phyloP scores from a whole-genome alignment of 73 alveolate genomes.

The Stentor coeruleus region DNA sequence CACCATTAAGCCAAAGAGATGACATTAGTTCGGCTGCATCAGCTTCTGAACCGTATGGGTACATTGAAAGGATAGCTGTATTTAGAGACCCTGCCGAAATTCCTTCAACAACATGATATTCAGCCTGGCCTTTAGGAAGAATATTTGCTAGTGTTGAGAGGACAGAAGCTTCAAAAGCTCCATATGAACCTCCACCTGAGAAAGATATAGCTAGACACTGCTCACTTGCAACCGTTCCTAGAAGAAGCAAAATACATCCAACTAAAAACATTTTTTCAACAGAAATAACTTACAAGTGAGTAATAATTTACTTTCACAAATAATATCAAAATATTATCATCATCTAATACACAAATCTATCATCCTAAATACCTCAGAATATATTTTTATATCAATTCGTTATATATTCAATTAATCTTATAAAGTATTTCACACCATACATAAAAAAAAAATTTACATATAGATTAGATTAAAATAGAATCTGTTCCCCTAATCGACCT shows the following conservation, averaged over 20 bases:
- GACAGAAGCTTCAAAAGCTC: conserved; percentile 20
- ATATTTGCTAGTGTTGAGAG: not conserved
- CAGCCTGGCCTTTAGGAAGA: not conserved
- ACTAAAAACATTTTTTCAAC: not conserved
- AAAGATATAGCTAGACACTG: not conserved
- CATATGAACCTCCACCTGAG: not conserved
- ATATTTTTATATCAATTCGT: no score
- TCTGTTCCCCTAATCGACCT: no score
- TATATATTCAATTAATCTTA: no score
- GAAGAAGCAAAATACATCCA: not conserved
- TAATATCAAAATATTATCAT: no score
- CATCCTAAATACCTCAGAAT: no score
- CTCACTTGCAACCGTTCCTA: not conserved
- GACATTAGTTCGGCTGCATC: conserved; percentile 44
- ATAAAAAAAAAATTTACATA: no score
- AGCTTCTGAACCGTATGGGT: conserved; percentile 45
- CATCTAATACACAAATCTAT: no score
- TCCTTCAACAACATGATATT: conserved; percentile 33
- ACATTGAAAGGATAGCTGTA: conserved; percentile 52
- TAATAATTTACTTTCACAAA: no score
- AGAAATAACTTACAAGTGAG: no score
- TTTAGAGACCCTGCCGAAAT: conserved; percentile 72
- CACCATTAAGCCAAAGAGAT: conserved; percentile 40
- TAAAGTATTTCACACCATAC: no score
- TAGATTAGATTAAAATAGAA: no score